Base-by-base conservation (phyloP, 495 filamentous ascomycete genomes). In the Immersiella caudata region DNA sequence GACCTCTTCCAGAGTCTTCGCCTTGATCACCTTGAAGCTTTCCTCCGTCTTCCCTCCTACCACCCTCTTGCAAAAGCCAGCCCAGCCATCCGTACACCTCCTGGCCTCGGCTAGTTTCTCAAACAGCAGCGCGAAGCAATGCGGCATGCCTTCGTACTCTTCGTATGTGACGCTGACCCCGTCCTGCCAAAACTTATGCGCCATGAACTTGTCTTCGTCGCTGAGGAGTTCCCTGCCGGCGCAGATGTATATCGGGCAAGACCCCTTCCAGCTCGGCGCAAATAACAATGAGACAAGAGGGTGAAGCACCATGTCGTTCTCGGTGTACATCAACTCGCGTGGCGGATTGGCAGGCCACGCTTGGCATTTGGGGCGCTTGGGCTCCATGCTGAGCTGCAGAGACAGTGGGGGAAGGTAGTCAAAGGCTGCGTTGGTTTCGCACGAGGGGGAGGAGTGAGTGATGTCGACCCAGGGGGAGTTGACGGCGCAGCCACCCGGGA, bases 101-200 rank as follows among this genome's bases (percentile, higher is more conserved):
- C 76, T 78, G 1, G 82, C 72, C 6, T 80, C 84, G 0, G 77
- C 62, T 0, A 85, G 70, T n/a, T 71, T 73, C n/a, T 81, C 76
- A 65, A 97, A 77, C 0, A 96, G 58, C 68, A 89, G 70, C 0
- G 83, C 88, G 74, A 96, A 96, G 66, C 90, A 91, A 73, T 98
- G 94, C 54, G 94, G 93, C 92, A 97, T 96, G 0, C 88, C 90
- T 76, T 94, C 91, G 70, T 88, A 96, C 76, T 92, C 84, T 71
- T 93, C 88, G 49, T 87, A 90, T 35, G 86, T 79, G 6, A 97
- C 86, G 0, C 75, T 69, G 0, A 90, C 91, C 14, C 89, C 89
- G 16, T 89, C 87, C 7, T 73, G 70, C 29, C 84, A 81, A 2
- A 92, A 80, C 36, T 84, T 82, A 8, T 83, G 78, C 14, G 90